Evolutionary conservation across 306 rosid genomes (phyloP), one percentile per base, ranked within the genome.

Genomic region (Ammopiptanthus mongolicus): DNA sequence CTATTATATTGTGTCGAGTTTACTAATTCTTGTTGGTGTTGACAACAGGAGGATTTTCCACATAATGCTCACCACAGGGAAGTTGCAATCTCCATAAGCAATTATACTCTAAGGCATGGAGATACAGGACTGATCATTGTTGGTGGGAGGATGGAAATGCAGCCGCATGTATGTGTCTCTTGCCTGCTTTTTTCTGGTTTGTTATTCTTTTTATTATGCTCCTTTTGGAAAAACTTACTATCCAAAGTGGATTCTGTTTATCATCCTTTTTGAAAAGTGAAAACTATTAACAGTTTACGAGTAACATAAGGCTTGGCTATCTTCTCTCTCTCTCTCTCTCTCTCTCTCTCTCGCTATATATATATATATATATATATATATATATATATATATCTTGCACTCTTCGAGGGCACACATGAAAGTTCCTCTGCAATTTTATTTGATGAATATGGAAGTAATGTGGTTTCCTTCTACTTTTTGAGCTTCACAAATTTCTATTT

Each of bases 111-210:
- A 34, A 90, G 79, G 87, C 99, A 92, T 83, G 99, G 98, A 65
- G 99, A 96, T 84, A 58, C 93, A 7, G 99, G 99, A 70, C 84
- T 96, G 85, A 81, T 96, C 81, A 89, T 96, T 82, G 89, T 96
- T 74, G 99, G 98, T 74, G 99, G 97, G 66, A 90, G 99, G 80
- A 90, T 96, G 99, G 99, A 96, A 86, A 81, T 90, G 86, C 97
- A 90, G 85, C 89, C 96, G 65, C 97, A 92, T 80, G 99, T 96
- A 90, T 76, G 92, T 73, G 18, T 78, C 25, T 4, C 13, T 81
- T 52, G 58, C 53, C 33, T 34, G 50, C 31, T 68, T 60, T 28
- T 67, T 52, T 66, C 65, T 59, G 42, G 1, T 21, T 66, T 84
- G 8, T 70, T 56, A 41, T 36, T 29, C 18, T 55, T 55, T 57